These are phyloP conservation scores for Debaryomyces sp. DNA, from an alignment of 1,139 yeast species.

Conservation along the genomic window DNA sequence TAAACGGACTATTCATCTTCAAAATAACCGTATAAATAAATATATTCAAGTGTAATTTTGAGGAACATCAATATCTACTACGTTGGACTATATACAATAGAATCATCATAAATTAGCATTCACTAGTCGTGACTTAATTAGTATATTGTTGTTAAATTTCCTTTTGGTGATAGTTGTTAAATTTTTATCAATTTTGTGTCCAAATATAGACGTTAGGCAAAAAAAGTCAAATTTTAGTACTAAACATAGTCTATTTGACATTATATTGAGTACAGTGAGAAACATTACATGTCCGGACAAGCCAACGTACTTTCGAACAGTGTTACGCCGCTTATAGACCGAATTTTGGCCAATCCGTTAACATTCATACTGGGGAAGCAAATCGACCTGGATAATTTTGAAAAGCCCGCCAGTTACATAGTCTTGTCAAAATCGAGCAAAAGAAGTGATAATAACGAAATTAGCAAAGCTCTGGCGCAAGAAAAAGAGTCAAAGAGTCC, in stretches of 20 bases:
- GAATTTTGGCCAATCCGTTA: slow-evolving; percentile 60
- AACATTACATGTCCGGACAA: not conserved
- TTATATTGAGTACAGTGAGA: not conserved
- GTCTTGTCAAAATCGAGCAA: slow-evolving; percentile 32
- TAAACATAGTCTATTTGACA: not conserved
- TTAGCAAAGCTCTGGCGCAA: slow-evolving; percentile 4
- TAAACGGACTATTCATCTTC: not conserved
- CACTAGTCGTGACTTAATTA: not conserved
- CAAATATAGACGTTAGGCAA: not conserved
- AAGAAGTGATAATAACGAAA: not conserved
- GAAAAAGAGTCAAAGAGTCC: slow-evolving; percentile 8
- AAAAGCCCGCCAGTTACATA: slow-evolving; percentile 42
- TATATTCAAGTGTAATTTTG: not conserved
- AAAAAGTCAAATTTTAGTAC: not conserved
- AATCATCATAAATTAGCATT: not conserved
- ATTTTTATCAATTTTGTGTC: slow-evolving; percentile 6
- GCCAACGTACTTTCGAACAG: slow-evolving; percentile 11
- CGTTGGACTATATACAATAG: not conserved
- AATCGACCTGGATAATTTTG: slow-evolving; percentile 34
- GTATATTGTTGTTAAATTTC: not conserved
- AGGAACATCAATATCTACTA: not conserved
- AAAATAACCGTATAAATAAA: not conserved
- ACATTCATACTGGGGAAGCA: slow-evolving; percentile 58
- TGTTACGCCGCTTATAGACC: slow-evolving; percentile 51
- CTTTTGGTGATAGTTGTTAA: slow-evolving; percentile 1